Evolutionary conservation across 2,329 filamentous ascomycete genomes (phyloP), one percentile per base, ranked within the genome.

Genomic region (Diaporthe sp.): DNA sequence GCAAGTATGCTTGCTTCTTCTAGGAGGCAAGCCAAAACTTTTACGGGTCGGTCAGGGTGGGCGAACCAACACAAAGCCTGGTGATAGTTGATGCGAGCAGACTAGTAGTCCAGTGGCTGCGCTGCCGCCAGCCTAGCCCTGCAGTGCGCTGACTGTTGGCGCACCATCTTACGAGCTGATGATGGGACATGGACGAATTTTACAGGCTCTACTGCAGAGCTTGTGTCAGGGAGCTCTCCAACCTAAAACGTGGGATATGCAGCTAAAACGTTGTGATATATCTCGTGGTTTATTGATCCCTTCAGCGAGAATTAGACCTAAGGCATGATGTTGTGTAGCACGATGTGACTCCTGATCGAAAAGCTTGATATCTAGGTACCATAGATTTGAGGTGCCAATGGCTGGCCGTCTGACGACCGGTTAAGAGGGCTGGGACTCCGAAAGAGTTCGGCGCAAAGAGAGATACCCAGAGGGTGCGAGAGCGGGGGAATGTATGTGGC

Each of bases 401-500:
- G 4, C 22, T 30, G 47, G 47, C 22, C 15, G 44, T 39, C 44
- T 53, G 47, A 39, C 47, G 32, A 39, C 44, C n/a, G 37, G 63
- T 13, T 1, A 39, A 53, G 44, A 19, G 30, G n/a, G 30, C 27
- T 15, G 19, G 12, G 15, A 30, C 25, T 17, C 15, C 2, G 13
- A 35, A 50, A 4, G 22, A 27, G 10, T 15, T 13, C 32, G 15
- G 13, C 9, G 15, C 47, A 39, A 13, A 37, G 4, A 13, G 22
- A 35, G 27, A 50, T 27, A 47, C 19, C 42, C 61, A 65, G 42
- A 65, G 42, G 39, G 61, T 4, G 9, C 42, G 47, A 30, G 63
- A 15, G 63, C 15, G 39, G 63, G 63, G 10, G 44, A 13, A 30
- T 63, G n/a, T n/a, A 75, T 81, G 79, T 81, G 75, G 79, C 79